These are phyloP conservation scores for Mycena floridula DNA, from an alignment of 768 basidiomycete genomes.

Conservation along the genomic window DNA sequence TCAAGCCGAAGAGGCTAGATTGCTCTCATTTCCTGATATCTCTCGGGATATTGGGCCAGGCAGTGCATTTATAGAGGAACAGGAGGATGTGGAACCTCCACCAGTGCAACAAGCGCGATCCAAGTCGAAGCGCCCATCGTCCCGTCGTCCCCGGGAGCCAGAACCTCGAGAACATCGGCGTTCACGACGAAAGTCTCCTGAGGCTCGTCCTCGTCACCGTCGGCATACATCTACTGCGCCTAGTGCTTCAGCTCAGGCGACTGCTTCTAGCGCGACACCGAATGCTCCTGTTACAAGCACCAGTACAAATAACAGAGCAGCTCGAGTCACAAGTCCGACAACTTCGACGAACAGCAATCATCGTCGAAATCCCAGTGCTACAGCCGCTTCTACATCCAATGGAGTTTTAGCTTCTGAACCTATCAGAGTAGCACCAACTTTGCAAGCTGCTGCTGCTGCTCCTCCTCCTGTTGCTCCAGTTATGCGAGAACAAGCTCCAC, in stretches of 20 bases:
- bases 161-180: neutral
- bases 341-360: neutral
- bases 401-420: neutral
- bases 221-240: neutral
- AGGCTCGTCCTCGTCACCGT: neutral
- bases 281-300: neutral
- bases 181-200: neutral
- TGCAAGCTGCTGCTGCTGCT: neutral
- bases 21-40: neutral
- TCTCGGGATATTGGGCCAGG: conserved; percentile 5
- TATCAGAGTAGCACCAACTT: neutral
- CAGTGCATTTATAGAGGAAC: conserved; percentile 7
- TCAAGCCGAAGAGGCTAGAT: neutral
- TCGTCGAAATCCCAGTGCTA: neutral
- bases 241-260: neutral
- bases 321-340: neutral
- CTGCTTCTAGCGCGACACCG: neutral
- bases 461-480: neutral
- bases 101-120: neutral
- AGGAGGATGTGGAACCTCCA: neutral
- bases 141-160: neutral
- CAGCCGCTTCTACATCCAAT: neutral
- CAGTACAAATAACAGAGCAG: neutral
- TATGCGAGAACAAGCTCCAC: neutral
- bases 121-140: neutral